Evolutionary conservation across 352 stramenopile species (phyloP), one percentile per base, ranked within the genome.

Genomic region (Pythium diclinum): DNA sequence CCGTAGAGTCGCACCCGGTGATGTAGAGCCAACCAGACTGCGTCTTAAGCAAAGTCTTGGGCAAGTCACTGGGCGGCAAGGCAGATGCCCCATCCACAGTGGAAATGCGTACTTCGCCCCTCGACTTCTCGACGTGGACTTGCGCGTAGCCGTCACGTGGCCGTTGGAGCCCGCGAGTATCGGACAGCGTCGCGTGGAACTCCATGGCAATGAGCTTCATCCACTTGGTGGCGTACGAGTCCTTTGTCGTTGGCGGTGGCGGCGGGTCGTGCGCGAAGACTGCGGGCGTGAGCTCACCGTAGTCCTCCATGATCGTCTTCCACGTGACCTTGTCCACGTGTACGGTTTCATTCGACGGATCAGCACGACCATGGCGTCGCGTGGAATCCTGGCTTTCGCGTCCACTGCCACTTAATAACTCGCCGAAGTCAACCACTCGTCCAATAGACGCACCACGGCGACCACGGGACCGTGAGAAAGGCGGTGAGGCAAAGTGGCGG

Each of bases 11-110:
- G 5, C 51, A 33, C 3, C 11, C 42, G 16, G 25, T 40, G 11
- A 56, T 56, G 30, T 56, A 56, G 5, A 56, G 51, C 51, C 51
- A 56, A 14, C 51, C 51, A 13, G 51, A 56, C 25, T 36, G 3
- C 1, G 32, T 21, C 30, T 56, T 56, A 0, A 56, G 30, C 16
- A 56, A 11, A 28, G 28, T 42, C 16, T 25, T 25, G 6, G 14
- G 14, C 51, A 56, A 21, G 10, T 56, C 51, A 5, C 10, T 16
- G 9, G 47, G 47, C 47, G 21, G 1, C n/a, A 54, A 6, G 47
- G 25, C 47, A 7, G 19, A 8, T 30, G 10, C 17, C 23, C 17
- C 17, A 28, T 28, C 25, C 25, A 28, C 25, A 28, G 40, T 47
- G 40, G 16, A 47, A 16, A 47, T 47, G 4, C 4, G 17, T 16